Conservation (phyloP, 2,329 filamentous ascomycete species). For the Botrytis medusae region DNA sequence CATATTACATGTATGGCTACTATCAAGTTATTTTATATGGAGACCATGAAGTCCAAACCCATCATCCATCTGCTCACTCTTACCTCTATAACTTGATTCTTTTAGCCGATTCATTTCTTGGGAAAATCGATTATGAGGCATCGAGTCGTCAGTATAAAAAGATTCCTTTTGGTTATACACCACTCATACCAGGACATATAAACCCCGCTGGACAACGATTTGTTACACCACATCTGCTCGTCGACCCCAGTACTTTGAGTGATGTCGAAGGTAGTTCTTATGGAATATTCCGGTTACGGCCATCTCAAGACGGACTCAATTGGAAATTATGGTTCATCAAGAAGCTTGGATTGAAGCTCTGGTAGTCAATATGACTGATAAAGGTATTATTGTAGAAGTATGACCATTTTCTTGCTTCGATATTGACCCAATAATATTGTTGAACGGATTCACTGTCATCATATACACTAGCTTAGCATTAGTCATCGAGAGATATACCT, state of each 20-base stretch:
- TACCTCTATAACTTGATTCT: not conserved
- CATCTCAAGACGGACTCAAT: not conserved
- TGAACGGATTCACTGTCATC: not conserved
- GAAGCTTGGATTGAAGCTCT: not conserved
- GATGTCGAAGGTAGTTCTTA: not conserved
- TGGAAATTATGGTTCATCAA: not conserved
- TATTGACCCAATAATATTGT: not conserved
- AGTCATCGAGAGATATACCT: too few relatives aligned
- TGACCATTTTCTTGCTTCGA: not conserved
- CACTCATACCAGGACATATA: not conserved
- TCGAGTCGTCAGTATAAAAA: not conserved
- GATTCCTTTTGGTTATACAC: not conserved
- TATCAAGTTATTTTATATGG: not conserved
- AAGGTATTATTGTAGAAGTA: not conserved
- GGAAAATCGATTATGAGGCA: not conserved
- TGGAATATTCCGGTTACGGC: not conserved
- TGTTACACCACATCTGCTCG: fast-evolving
- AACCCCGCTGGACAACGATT: not conserved
- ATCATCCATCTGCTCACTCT: not conserved
- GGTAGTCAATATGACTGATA: not conserved
- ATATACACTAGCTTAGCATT: too few relatives aligned
- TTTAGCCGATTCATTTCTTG: not conserved
- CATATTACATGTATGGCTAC: not conserved
- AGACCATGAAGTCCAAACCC: not conserved
- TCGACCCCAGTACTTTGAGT: fast-evolving